A percentile compares a stretch with the other conserved stretches of the same genome.
These are phyloP conservation scores for Madurella fahalii DNA, from an alignment of 2,329 filamentous ascomycete species.

Conservation along the genomic window DNA sequence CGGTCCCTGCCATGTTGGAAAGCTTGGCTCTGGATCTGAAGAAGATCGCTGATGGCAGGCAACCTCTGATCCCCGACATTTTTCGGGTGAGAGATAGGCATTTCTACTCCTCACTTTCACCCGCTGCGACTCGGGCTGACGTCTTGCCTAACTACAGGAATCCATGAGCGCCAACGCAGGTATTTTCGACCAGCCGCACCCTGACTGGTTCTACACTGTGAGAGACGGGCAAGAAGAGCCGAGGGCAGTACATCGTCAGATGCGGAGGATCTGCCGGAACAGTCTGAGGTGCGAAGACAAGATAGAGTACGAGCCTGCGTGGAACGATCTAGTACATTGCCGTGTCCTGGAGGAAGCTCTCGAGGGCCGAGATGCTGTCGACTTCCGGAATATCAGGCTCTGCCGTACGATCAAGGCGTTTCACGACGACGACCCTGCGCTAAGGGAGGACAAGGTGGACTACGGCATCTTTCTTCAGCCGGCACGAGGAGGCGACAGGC, in stretches of 20 bases:
- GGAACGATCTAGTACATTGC: slow-evolving; percentile 9
- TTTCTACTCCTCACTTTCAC: slow-evolving; percentile 1
- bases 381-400: slow-evolving; percentile 9
- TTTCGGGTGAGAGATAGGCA: not conserved
- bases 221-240: slow-evolving; percentile 4
- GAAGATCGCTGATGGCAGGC: slow-evolving; percentile 9
- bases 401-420: slow-evolving; percentile 7
- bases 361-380: slow-evolving; percentile 3
- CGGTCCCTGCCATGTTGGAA: slow-evolving; percentile 2
- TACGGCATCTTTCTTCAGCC: slow-evolving; percentile 10
- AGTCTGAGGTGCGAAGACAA: slow-evolving; percentile 1
- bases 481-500: not conserved
- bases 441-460: slow-evolving; percentile 6
- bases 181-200: slow-evolving; percentile 3
- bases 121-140: not conserved
- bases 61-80: slow-evolving; percentile 6
- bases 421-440: slow-evolving; percentile 6
- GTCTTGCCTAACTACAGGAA: slow-evolving; percentile 3
- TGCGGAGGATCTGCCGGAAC: slow-evolving; percentile 7
- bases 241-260: slow-evolving; percentile 2
- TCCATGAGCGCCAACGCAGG: slow-evolving; percentile 3
- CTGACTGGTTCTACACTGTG: slow-evolving; percentile 6
- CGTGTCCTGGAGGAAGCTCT: slow-evolving; percentile 5
- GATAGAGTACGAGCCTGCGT: slow-evolving; percentile 5
- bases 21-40: slow-evolving; percentile 3